Evolutionary conservation across 331 rosid genomes (phyloP), one percentile per base, ranked within the genome.

Genomic region (Quercus phellos): DNA sequence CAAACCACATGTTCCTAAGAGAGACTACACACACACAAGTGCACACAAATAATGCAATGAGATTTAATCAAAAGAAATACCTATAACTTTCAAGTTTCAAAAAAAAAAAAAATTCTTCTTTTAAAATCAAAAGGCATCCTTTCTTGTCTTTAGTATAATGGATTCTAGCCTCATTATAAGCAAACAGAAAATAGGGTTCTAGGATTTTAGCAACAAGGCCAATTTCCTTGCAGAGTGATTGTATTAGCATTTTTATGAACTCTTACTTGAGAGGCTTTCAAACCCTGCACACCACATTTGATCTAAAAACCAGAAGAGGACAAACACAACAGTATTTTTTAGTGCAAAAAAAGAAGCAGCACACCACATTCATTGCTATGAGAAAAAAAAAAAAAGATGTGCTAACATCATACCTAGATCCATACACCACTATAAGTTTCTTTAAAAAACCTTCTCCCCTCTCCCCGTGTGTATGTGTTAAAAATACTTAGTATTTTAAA

Each of bases 251-350:
- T 51, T 29, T n/a, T 55, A 72, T 56, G 55, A 74, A 70, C 13
- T 73, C 77, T 87, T 86, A 90, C 81, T 87, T 90, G 74, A 90
- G 89, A 81, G 94, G 89, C 84, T 88, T 35, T 88, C 92, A 88
- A 83, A 42, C 89, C 96, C 90, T 89, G 88, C 68, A 83, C 46
- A 75, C 34, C 6, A 60, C 67, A 26, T 60, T 60, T 60, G 67
- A 26, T 24, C 27, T 26, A 35, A 56, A 6, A 56, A 21, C 3
- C 51, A 21, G 29, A 56, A 56, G 63, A 56, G 21, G 6, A 56
- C 12, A 43, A 10, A 10, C 14, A 43, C 51, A 43, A 3, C 51
- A 21, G 63, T 8, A 8, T 14, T 4, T 61, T 61, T 32, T 38
- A 2, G 5, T 13, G 16, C 12, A 26, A 61, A 64, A 43, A 10